Percentiles rank a stretch among this genome's conserved stretches.
Conservation (phyloP, 2,329 filamentous ascomycete genomes). For the Sclerotinia spermophila region DNA sequence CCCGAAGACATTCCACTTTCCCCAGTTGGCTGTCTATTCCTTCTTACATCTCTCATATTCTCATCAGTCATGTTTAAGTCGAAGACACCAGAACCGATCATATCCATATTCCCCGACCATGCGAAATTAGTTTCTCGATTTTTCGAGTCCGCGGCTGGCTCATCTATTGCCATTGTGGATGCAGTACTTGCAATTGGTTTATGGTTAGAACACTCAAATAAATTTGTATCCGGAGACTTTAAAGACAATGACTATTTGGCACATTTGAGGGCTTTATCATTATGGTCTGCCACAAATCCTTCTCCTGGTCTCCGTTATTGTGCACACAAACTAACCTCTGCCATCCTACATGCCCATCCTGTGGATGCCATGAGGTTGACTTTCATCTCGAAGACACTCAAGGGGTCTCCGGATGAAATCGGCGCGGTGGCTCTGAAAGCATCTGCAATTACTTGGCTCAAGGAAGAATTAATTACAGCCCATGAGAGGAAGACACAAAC, state of each 20-base stretch:
- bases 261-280: slow-evolving; percentile 50
- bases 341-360: slow-evolving; percentile 51
- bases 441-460: slow-evolving; percentile 60
- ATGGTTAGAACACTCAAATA: slow-evolving; percentile 52
- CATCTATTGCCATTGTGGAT: slow-evolving; percentile 51
- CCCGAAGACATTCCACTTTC: slow-evolving; percentile 55
- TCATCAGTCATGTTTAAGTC: slow-evolving; percentile 59
- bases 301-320: slow-evolving; percentile 39
- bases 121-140: slow-evolving; percentile 51
- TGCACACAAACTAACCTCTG: slow-evolving; percentile 38
- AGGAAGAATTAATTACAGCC: slow-evolving; percentile 54
- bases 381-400: slow-evolving; percentile 61
- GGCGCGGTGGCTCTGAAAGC: slow-evolving; percentile 57
- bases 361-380: slow-evolving; percentile 55
- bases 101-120: slow-evolving; percentile 60
- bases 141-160: slow-evolving; percentile 47
- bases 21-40: slow-evolving; percentile 54
- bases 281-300: slow-evolving; percentile 40
- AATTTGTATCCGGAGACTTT: slow-evolving; percentile 40
- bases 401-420: slow-evolving; percentile 51
- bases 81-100: slow-evolving; percentile 49
- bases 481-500: slow-evolving; percentile 35
- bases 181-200: slow-evolving; percentile 57
- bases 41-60: slow-evolving; percentile 61
- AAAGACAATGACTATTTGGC: slow-evolving; percentile 49